Evolutionary conservation across 352 stramenopile genomes (phyloP), one percentile per base, ranked within the genome.

Genomic region (Pythium scleroteichum): DNA sequence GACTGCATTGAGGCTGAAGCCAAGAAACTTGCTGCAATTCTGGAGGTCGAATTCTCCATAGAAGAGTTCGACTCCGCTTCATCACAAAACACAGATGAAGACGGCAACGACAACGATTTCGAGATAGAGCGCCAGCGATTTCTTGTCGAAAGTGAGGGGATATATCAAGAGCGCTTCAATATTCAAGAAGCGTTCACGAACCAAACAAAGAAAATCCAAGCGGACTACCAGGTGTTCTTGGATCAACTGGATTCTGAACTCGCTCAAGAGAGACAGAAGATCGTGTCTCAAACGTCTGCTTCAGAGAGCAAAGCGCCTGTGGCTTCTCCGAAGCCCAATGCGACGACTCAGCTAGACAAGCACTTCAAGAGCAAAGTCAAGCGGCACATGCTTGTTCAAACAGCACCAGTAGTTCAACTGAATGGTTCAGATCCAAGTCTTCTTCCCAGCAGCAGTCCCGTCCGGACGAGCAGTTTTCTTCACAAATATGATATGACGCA

Each of bases 121-220:
- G 59, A 75, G 26, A 66, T 65, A 24, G 59, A 74, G 26, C 60
- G 41, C 5, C 49, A 76, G 24, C 64, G 61, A 0, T 40, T 70
- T 10, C 61, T 76, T 14, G 46, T 75, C 27, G 60, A 73, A 29
- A 64, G 72, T 39, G 68, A 87, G 24, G 87, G 81, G 78, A 68
- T 85, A 49, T 58, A 73, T 8, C 78, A 88, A 42, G 81, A 90
- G 38, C 77, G 78, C 1, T 90, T 87, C 49, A 88, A 84, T 46
- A 73, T 90, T 39, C 71, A 90, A 48, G 75, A 88, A 38, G 81
- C 81, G 2, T 86, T 88, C 53, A 87, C 75, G 7, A 84, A 78
- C 41, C 77, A 88, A 54, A 77, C 68, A 0, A 75, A 74, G 35
- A 79, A 84, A 50, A 67, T 87, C 13, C 73, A 87, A 22, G 49